These are phyloP conservation scores for Colletotrichum cereale DNA, from an alignment of 2,329 filamentous ascomycete species.

Conservation along the genomic window DNA sequence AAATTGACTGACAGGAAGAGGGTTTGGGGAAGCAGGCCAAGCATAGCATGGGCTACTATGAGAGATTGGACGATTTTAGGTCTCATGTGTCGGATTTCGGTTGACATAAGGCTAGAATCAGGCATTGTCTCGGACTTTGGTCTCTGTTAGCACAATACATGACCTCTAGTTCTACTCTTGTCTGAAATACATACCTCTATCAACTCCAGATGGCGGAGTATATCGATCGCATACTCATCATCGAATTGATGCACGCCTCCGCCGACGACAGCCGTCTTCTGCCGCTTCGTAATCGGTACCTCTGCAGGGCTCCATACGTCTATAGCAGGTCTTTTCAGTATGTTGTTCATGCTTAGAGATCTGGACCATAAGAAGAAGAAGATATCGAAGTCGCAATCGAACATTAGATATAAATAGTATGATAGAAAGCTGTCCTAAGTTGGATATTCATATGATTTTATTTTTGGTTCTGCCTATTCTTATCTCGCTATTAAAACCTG, in stretches of 20 bases:
- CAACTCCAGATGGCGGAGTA: neutral
- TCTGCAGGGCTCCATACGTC: no score
- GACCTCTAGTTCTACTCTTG: neutral
- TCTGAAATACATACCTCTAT: neutral
- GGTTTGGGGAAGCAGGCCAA: slow-evolving; percentile 2
- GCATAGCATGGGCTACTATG: neutral
- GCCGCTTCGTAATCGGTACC: neutral
- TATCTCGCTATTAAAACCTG: no score
- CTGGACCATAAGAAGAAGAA: neutral
- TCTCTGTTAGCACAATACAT: neutral
- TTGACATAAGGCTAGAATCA: neutral
- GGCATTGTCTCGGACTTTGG: slow-evolving; percentile 4
- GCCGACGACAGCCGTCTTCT: neutral
- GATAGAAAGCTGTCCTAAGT: neutral
- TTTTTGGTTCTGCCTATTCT: neutral
- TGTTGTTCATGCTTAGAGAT: neutral
- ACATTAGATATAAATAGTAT: neutral
- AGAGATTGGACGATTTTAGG: neutral
- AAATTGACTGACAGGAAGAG: neutral
- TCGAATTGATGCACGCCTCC: neutral
- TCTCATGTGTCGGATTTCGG: neutral
- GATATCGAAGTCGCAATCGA: neutral
- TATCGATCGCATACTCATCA: neutral
- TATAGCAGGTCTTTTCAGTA: no score
- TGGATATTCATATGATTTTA: neutral